phyloP scores from a whole-genome alignment of 768 basidiomycete species.

The Hericium erinaceus region DNA sequence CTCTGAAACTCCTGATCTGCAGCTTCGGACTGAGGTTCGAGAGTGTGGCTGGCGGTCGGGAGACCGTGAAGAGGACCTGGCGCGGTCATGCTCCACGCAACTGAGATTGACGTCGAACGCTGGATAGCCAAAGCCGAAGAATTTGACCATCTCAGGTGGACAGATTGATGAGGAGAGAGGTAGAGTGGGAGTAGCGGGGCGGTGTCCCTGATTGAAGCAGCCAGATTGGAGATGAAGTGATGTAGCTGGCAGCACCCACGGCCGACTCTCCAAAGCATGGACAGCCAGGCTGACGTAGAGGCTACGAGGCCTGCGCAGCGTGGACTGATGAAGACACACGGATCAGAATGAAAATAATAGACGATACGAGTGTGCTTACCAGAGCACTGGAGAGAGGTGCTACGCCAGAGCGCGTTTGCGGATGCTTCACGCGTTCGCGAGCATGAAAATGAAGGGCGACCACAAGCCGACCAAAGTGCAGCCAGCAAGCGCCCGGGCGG shows the following conservation, averaged over 20 bases:
- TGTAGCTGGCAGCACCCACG: slow-evolving; percentile 45
- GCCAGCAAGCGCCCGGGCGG: no score
- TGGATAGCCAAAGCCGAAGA: slow-evolving; percentile 1
- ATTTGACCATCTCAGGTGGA: slow-evolving; percentile 17
- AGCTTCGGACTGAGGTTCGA: no score
- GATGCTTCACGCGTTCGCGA: not conserved
- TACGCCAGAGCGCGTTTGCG: no score
- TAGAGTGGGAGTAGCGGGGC: slow-evolving; percentile 7
- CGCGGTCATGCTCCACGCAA: not conserved
- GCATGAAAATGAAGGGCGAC: not conserved
- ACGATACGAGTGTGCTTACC: not conserved
- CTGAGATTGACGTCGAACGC: not conserved
- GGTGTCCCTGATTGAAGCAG: slow-evolving; percentile 18
- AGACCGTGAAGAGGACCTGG: not conserved
- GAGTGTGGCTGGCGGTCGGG: not conserved
- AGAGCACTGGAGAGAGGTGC: no score
- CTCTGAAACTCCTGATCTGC: not conserved
- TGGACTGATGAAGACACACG: slow-evolving; percentile 18
- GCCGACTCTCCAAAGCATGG: slow-evolving; percentile 64
- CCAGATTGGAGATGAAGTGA: slow-evolving; percentile 17
- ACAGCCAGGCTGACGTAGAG: slow-evolving; percentile 39
- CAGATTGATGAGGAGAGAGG: slow-evolving; percentile 1
- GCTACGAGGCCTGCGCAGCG: slow-evolving; percentile 26
- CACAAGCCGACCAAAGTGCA: no score
- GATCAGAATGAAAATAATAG: not conserved